A percentile compares a stretch with the other conserved stretches of the same genome.
phyloP scores from a whole-genome alignment of 2,329 filamentous ascomycete genomes.

The Penicillium hesseltinei region DNA sequence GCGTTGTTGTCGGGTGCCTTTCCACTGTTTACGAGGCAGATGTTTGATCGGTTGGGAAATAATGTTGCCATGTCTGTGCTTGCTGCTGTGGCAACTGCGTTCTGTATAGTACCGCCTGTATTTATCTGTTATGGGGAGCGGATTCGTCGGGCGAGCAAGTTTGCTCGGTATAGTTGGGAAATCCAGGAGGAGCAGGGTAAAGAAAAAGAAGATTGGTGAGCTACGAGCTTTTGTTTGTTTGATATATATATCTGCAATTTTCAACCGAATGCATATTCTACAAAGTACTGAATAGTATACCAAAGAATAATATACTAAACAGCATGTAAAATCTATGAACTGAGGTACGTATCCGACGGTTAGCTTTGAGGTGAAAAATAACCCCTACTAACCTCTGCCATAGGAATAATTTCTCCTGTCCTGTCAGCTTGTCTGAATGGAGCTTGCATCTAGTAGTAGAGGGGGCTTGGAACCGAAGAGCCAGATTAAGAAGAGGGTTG shows the following conservation, averaged over 20 bases:
- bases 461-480: too few relatives aligned
- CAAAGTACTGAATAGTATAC: too few relatives aligned
- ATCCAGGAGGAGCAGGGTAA: conserved; percentile 27
- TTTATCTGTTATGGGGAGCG: conserved; percentile 40
- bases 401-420: too few relatives aligned
- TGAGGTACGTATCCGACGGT: too few relatives aligned
- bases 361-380: too few relatives aligned
- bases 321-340: too few relatives aligned
- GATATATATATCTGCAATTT: background rate
- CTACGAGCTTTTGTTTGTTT: background rate
- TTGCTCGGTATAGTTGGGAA: conserved; percentile 37
- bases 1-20: conserved; percentile 41
- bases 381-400: too few relatives aligned
- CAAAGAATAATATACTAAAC: too few relatives aligned
- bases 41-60: conserved; percentile 41
- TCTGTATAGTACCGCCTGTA: conserved; percentile 40
- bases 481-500: too few relatives aligned
- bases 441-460: too few relatives aligned
- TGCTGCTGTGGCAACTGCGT: conserved; percentile 43
- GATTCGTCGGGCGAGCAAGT: conserved; percentile 38
- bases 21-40: conserved; percentile 42
- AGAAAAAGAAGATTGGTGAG: conserved; percentile 18
- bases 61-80: conserved; percentile 45
- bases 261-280: background rate
- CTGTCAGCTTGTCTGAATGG: too few relatives aligned